phyloP scores from a whole-genome alignment of 2,329 filamentous ascomycete genomes.

The Neophaeococcomyces mojaviensis region DNA sequence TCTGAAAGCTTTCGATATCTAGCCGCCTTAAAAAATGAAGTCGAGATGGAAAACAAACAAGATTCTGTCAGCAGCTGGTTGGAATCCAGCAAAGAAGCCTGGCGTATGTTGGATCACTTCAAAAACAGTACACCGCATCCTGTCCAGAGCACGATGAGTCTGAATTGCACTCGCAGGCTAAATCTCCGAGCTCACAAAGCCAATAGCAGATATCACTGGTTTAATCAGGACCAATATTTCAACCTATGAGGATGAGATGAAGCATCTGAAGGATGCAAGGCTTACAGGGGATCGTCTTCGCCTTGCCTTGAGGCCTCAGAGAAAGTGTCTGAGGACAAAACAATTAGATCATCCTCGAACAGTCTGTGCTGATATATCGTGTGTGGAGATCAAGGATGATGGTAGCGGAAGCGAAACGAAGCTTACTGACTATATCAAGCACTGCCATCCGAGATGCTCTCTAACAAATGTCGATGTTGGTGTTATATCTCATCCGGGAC shows the following conservation, averaged over 20 bases:
- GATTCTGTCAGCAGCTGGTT: slow-evolving; percentile 33
- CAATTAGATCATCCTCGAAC: slow-evolving; percentile 26
- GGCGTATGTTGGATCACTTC: slow-evolving; percentile 29
- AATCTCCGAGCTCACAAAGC: slow-evolving; percentile 31
- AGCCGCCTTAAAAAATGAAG: slow-evolving; percentile 30
- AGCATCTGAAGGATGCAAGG: slow-evolving; percentile 22
- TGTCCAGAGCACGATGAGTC: slow-evolving; percentile 31
- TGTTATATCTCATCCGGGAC: slow-evolving; percentile 19
- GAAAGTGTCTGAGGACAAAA: slow-evolving; percentile 21
- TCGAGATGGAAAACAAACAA: slow-evolving; percentile 27
- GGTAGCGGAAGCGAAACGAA: slow-evolving; percentile 3
- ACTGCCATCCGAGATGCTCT: slow-evolving; percentile 30
- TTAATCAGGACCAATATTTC: slow-evolving; percentile 28
- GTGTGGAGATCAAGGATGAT: slow-evolving; percentile 25
- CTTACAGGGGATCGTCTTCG: slow-evolving; percentile 25
- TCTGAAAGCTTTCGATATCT: slow-evolving; percentile 40
- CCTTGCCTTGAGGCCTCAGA: slow-evolving; percentile 24
- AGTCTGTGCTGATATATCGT: slow-evolving; percentile 26
- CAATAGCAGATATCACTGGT: slow-evolving; percentile 32
- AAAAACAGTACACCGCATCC: slow-evolving; percentile 25
- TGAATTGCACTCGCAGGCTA: slow-evolving; percentile 33
- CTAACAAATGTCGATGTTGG: slow-evolving; percentile 25
- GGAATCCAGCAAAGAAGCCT: slow-evolving; percentile 28
- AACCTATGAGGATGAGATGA: slow-evolving; percentile 26
- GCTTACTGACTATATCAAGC: slow-evolving; percentile 25